Evolutionary conservation across 1,284 basidiomycete species (phyloP).

Genomic region (Stygiomarasmius scandens): DNA sequence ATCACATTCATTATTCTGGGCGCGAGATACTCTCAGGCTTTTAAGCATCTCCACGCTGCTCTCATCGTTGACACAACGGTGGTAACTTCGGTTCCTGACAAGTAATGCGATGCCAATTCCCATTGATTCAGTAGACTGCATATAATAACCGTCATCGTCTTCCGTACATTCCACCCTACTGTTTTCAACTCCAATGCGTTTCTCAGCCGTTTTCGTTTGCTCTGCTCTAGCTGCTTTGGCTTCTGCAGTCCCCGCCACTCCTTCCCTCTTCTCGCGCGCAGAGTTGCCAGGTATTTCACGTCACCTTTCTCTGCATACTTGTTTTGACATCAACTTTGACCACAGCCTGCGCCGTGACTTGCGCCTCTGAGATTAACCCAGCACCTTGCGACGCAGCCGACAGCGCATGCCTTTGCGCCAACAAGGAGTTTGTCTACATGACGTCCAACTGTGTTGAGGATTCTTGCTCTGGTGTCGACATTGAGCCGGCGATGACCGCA

Average conservation of each 20-base stretch:
- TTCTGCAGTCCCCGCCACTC: not conserved
- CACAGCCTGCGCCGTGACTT: slow-evolving; percentile 1
- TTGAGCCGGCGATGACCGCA: not conserved
- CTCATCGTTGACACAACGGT: too few species aligned
- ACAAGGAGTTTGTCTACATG: slow-evolving; percentile 1
- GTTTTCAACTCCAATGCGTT: not conserved
- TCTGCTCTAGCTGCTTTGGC: not conserved
- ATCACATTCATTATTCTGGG: too few species aligned
- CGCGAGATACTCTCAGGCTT: too few species aligned
- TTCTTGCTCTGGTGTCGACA: not conserved
- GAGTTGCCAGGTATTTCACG: not conserved
- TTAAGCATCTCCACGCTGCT: too few species aligned
- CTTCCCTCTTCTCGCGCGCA: not conserved
- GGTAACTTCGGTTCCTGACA: too few species aligned
- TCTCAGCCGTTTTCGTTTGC: not conserved
- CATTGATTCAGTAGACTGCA: too few species aligned
- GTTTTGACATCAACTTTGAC: too few species aligned
- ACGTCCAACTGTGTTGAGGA: slow-evolving; percentile 1
- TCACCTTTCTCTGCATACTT: not conserved
- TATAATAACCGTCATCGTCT: too few species aligned
- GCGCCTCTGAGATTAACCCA: not conserved
- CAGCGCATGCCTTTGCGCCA: slow-evolving; percentile 3
- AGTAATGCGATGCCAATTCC: too few species aligned
- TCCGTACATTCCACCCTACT: too few species aligned
- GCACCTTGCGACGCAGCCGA: slow-evolving; percentile 1